phyloP scores from a whole-genome alignment of 2,329 filamentous ascomycete genomes.

The Escovopsis sp. region DNA sequence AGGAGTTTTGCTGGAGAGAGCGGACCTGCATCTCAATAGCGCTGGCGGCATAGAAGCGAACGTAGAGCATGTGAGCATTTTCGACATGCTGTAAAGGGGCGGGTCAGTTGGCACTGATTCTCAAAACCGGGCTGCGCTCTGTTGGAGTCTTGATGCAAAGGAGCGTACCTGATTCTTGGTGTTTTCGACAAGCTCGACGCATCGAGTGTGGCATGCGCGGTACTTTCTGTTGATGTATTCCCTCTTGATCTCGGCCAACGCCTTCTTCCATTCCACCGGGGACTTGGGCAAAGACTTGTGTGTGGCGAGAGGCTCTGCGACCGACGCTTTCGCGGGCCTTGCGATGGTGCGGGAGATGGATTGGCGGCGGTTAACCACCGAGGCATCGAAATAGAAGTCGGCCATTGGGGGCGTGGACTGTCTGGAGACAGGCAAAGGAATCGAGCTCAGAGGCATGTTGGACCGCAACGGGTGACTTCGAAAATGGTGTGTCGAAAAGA shows the following conservation, averaged over 20 bases:
- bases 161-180: constrained; percentile 29
- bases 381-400: background rate
- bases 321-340: background rate
- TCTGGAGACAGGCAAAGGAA: background rate
- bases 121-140: too few species aligned
- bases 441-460: background rate
- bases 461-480: too few species aligned
- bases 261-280: constrained; percentile 33
- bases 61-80: constrained; percentile 40
- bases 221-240: constrained; percentile 37
- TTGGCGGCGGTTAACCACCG: background rate
- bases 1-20: constrained; percentile 29
- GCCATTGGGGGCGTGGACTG: background rate
- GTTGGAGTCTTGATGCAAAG: background rate
- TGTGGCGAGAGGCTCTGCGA: constrained; percentile 9
- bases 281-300: constrained; percentile 26
- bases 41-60: constrained; percentile 48
- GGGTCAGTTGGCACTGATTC: background rate
- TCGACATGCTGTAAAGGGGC: constrained; percentile 21
- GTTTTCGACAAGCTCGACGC: constrained; percentile 36
- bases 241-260: constrained; percentile 38
- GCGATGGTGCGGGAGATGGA: background rate
- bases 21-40: constrained; percentile 42
- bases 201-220: constrained; percentile 36
- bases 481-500: too few species aligned